A percentile compares a stretch with the other conserved stretches of the same genome.
Evolutionary conservation across 2,329 filamentous ascomycete species (phyloP).

Genomic region (Lachnellula occidentalis): DNA sequence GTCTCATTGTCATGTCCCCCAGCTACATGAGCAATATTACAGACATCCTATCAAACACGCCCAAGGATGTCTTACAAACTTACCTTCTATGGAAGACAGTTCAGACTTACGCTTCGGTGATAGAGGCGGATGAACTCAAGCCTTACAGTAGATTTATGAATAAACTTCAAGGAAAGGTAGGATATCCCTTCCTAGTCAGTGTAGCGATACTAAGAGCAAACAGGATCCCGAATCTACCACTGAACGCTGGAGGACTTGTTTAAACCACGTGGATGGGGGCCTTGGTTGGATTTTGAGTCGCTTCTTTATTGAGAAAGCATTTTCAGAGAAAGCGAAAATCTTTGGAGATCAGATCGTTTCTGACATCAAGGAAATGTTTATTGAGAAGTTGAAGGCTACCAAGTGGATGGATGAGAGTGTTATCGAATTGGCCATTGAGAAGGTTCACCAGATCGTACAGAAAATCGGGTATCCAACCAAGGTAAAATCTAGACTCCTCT

Average conservation of each 20-base stretch:
- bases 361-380: conserved; percentile 63
- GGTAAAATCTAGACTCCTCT: conserved; percentile 9
- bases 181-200: conserved; percentile 1
- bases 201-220: conserved; percentile 7
- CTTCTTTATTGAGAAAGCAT: conserved; percentile 65
- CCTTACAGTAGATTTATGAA: conserved; percentile 57
- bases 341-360: conserved; percentile 65
- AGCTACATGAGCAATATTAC: conserved; percentile 55
- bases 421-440: conserved; percentile 53
- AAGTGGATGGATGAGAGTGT: conserved; percentile 62
- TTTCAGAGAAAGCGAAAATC: conserved; percentile 59
- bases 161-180: conserved; percentile 50
- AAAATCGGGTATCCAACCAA: conserved; percentile 64
- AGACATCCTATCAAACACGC: conserved; percentile 46
- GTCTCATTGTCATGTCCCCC: conserved; percentile 54
- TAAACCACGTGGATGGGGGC: conserved; percentile 50
- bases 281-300: conserved; percentile 65
- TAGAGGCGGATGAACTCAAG: conserved; percentile 55
- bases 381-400: conserved; percentile 51
- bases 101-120: conserved; percentile 43
- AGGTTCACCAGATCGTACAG: conserved; percentile 61
- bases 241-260: conserved; percentile 63
- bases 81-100: conserved; percentile 63
- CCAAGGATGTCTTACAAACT: conserved; percentile 50
- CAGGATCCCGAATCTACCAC: conserved; percentile 54